phyloP scores from a whole-genome alignment of 148 eudicot genomes.

The Fagopyrum homotropicum region DNA sequence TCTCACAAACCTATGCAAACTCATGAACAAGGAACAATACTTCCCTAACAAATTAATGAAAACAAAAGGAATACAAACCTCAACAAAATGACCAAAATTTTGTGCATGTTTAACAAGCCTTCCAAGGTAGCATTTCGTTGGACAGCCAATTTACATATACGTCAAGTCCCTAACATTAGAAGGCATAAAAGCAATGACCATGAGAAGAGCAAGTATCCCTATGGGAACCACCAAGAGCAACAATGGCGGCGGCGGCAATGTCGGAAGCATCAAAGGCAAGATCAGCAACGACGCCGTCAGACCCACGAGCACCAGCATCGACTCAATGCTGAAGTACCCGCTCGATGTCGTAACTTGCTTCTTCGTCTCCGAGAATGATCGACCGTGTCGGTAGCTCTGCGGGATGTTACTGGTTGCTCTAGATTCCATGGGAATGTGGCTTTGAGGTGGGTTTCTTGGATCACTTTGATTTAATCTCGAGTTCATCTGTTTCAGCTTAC shows the following conservation, averaged over 20 bases:
- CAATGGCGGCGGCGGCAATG: conserved; percentile 86
- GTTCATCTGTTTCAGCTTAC: too few relatives aligned
- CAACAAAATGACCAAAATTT: background rate
- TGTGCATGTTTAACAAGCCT: background rate
- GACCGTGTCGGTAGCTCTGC: background rate
- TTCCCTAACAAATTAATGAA: background rate
- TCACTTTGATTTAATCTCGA: conserved; percentile 1
- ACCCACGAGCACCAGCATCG: conserved; percentile 50
- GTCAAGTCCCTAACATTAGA: conserved; percentile 36
- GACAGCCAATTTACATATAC: conserved; percentile 23
- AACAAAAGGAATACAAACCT: background rate
- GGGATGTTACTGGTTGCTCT: background rate
- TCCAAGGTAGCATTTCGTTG: background rate
- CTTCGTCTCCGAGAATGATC: background rate
- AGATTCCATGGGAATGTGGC: conserved; percentile 10
- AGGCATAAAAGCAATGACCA: conserved; percentile 80
- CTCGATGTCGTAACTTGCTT: background rate
- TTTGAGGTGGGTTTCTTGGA: background rate
- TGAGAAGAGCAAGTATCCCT: conserved; percentile 50
- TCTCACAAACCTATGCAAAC: background rate
- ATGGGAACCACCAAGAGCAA: conserved; percentile 75
- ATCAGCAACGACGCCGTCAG: conserved; percentile 63
- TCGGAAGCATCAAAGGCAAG: conserved; percentile 72
- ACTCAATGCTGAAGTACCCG: conserved; percentile 58
- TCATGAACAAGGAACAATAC: background rate